Percentiles rank a stretch among this genome's conserved stretches.
phyloP scores from a whole-genome alignment of 345 rosid genomes.

The Turnera subulata region DNA sequence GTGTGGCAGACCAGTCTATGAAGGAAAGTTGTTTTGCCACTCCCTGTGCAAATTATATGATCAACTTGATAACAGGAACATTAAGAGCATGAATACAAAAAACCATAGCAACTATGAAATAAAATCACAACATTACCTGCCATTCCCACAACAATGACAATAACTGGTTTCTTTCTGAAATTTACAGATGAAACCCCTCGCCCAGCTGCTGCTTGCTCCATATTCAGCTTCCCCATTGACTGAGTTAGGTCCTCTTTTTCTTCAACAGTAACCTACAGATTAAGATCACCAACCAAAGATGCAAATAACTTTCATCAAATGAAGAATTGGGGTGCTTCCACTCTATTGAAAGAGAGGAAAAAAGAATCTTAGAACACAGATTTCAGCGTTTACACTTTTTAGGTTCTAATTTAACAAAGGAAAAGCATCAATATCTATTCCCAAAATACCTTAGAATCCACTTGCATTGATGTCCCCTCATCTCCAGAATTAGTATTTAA shows the following conservation, averaged over 20 bases:
- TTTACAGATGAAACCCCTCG: conserved; percentile 27
- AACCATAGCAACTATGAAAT: background rate
- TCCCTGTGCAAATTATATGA: conserved; percentile 35
- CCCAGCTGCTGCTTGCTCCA: conserved; percentile 27
- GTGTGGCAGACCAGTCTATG: conserved; percentile 68
- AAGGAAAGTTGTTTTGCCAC: conserved; percentile 79
- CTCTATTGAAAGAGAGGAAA: background rate
- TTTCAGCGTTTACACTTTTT: background rate
- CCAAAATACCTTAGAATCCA: conserved; percentile 44
- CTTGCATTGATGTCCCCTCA: conserved; percentile 29
- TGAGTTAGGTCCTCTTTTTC: conserved; percentile 46
- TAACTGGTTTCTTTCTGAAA: conserved; percentile 65
- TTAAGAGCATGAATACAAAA: background rate
- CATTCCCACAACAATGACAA: conserved; percentile 79
- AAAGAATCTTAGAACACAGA: background rate
- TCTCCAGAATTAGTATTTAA: conserved; percentile 29
- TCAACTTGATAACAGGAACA: background rate
- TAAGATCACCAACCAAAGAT: background rate
- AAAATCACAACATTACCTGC: conserved; percentile 42
- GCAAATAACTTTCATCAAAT: too few species aligned
- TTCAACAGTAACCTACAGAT: conserved; percentile 30
- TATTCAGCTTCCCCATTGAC: conserved; percentile 54
- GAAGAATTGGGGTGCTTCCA: too few species aligned
- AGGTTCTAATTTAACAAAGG: background rate
- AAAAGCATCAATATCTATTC: background rate